These are phyloP conservation scores for Podospora appendiculata DNA, from an alignment of 495 filamentous ascomycete species.

Conservation along the genomic window DNA sequence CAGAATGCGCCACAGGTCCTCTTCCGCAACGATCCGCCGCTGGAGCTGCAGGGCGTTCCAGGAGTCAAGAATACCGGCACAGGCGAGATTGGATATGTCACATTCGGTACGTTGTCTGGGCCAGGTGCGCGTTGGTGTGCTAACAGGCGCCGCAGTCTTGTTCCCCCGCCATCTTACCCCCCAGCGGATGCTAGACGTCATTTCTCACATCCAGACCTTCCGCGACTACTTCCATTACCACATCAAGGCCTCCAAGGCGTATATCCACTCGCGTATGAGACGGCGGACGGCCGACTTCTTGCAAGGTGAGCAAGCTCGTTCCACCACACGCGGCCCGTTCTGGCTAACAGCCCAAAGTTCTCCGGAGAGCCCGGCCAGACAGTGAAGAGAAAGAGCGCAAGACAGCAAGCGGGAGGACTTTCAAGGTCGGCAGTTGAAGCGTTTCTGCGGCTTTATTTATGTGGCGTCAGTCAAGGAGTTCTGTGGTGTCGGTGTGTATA, in stretches of 20 bases:
- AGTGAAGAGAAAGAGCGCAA: conserved; percentile 97
- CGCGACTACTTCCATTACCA: conserved; percentile 99
- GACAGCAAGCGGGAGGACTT: conserved; percentile 93
- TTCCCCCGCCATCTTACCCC: conserved; percentile 91
- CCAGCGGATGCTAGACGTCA: conserved; percentile 85
- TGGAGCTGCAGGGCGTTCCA: conserved; percentile 80
- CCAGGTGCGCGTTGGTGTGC: not conserved
- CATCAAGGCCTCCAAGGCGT: conserved; percentile 97
- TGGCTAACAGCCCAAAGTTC: conserved; percentile 43
- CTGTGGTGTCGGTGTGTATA: not conserved
- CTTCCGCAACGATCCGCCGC: conserved; percentile 86
- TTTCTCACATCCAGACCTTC: conserved; percentile 99
- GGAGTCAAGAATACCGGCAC: conserved; percentile 66
- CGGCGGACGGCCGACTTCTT: conserved; percentile 95
- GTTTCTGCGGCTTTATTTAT: not conserved
- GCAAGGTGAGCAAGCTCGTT: conserved; percentile 52
- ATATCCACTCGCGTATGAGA: conserved; percentile 97
- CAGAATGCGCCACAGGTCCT: conserved; percentile 99
- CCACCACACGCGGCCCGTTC: not conserved
- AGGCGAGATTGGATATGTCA: conserved; percentile 91
- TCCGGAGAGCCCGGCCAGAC: conserved; percentile 86
- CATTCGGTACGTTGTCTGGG: conserved; percentile 63
- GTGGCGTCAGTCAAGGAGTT: not conserved
- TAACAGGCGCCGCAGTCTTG: conserved; percentile 55
- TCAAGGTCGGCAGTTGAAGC: conserved; percentile 47